Conservation (phyloP, 2,329 filamentous ascomycete genomes). For the Alternaria burnsii region DNA sequence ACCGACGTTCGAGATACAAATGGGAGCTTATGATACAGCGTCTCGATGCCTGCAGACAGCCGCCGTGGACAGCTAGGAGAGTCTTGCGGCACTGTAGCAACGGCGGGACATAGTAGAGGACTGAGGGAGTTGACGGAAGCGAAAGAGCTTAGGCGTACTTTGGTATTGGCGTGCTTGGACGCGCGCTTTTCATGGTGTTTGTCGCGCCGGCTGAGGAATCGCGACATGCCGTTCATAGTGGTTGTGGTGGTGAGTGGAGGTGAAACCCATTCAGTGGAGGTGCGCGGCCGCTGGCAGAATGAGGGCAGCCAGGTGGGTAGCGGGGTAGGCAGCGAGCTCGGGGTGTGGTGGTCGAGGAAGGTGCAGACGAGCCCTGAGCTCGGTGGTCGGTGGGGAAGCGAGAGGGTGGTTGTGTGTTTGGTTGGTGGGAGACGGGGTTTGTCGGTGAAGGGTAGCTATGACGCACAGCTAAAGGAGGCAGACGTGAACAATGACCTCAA, state of each 20-base stretch:
- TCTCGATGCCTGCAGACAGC: slow-evolving; percentile 28
- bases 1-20: slow-evolving; percentile 25
- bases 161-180: slow-evolving; percentile 42
- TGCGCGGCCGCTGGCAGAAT: slow-evolving; percentile 10
- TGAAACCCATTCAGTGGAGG: slow-evolving; percentile 30
- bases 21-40: slow-evolving; percentile 37
- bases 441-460: slow-evolving; percentile 8
- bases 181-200: slow-evolving; percentile 56
- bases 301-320: slow-evolving; percentile 6
- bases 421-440: background rate
- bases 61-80: slow-evolving; percentile 14
- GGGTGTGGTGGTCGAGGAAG: slow-evolving; percentile 13
- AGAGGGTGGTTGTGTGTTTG: background rate
- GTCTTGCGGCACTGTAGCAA: slow-evolving; percentile 15
- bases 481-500: slow-evolving; percentile 6
- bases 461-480: background rate
- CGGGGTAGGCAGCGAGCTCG: slow-evolving; percentile 24
- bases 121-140: slow-evolving; percentile 25
- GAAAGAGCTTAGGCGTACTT: slow-evolving; percentile 41
- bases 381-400: slow-evolving; percentile 13
- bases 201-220: slow-evolving; percentile 76
- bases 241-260: slow-evolving; percentile 28
- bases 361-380: slow-evolving; percentile 18
- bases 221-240: slow-evolving; percentile 63
- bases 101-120: slow-evolving; percentile 21